Percentiles rank a stretch among this genome's conserved stretches.
These are phyloP conservation scores for Clonostachys chloroleuca DNA, from an alignment of 2,329 filamentous ascomycete genomes.

Conservation along the genomic window DNA sequence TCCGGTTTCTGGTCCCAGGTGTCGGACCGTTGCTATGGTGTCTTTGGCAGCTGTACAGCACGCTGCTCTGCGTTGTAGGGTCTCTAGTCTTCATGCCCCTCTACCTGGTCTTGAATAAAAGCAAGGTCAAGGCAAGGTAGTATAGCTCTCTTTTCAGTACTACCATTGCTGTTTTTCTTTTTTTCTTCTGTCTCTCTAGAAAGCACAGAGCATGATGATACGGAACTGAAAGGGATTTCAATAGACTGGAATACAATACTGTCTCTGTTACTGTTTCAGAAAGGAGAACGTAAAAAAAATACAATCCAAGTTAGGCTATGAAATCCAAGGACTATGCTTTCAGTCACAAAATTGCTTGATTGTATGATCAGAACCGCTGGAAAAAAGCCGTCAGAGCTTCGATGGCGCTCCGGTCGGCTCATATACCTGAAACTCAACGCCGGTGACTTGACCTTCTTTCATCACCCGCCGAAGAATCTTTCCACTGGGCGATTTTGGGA, in stretches of 20 bases:
- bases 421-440: conserved; percentile 26
- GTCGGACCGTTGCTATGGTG: conserved; percentile 50
- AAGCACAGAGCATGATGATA: no score
- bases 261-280: no score
- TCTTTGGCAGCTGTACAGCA: conserved; percentile 59
- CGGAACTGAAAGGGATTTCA: no score
- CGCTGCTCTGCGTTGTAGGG: conserved; percentile 59
- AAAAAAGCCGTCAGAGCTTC: no score
- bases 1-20: conserved; percentile 66
- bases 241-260: no score
- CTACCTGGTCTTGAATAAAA: conserved; percentile 22
- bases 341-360: no score
- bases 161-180: no score
- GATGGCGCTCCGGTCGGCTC: not conserved
- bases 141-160: not conserved
- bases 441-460: conserved; percentile 30
- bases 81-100: conserved; percentile 33
- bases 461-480: conserved; percentile 40
- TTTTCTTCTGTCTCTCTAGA: no score
- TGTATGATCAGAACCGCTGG: no score
- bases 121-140: conserved; percentile 2
- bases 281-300: no score
- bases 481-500: conserved; percentile 66
- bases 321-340: no score
- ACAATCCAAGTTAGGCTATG: no score